Evolutionary conservation across 2,329 filamentous ascomycete species (phyloP).

Genomic region (Chaetothyriales sp.): DNA sequence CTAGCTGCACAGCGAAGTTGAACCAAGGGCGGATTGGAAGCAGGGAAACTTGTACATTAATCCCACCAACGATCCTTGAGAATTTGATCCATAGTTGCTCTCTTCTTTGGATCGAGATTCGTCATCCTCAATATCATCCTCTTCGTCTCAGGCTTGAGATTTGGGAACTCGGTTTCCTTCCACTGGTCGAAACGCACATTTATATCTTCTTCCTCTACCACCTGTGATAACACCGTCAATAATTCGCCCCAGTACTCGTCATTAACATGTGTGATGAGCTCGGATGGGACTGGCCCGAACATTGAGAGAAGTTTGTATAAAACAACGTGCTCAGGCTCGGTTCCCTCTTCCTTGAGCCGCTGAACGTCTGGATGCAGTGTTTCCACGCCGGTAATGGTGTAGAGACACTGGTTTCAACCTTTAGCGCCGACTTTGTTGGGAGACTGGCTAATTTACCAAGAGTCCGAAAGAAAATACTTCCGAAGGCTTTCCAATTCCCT

Average conservation of each 20-base stretch:
- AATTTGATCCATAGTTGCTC: conserved; percentile 16
- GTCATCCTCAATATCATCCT: too few species aligned
- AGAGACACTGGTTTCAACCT: conserved; percentile 13
- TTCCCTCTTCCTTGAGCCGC: conserved; percentile 13
- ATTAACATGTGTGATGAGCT: conserved; percentile 20
- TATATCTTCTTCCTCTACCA: conserved; percentile 6
- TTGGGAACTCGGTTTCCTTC: conserved; percentile 20
- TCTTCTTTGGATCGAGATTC: too few species aligned
- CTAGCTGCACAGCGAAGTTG: too few species aligned
- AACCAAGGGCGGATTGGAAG: too few species aligned
- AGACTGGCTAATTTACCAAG: conserved; percentile 5
- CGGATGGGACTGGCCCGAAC: conserved; percentile 19
- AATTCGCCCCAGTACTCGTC: conserved; percentile 18
- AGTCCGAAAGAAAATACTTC: conserved; percentile 10
- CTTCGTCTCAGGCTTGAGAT: conserved; percentile 21
- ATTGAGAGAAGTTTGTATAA: conserved; percentile 19
- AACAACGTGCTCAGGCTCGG: conserved; percentile 20
- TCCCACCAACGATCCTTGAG: conserved; percentile 12
- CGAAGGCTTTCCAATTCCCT: conserved; percentile 1
- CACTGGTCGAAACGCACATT: conserved; percentile 18
- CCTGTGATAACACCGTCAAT: too few species aligned
- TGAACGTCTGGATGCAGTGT: conserved; percentile 18
- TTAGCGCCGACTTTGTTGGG: conserved; percentile 2
- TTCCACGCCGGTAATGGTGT: conserved; percentile 19
- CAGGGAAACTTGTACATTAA: too few species aligned